Evolutionary conservation across 2,329 filamentous ascomycete genomes (phyloP), one percentile per base, ranked within the genome.

Genomic region (Teratosphaeria epicoccoides): DNA sequence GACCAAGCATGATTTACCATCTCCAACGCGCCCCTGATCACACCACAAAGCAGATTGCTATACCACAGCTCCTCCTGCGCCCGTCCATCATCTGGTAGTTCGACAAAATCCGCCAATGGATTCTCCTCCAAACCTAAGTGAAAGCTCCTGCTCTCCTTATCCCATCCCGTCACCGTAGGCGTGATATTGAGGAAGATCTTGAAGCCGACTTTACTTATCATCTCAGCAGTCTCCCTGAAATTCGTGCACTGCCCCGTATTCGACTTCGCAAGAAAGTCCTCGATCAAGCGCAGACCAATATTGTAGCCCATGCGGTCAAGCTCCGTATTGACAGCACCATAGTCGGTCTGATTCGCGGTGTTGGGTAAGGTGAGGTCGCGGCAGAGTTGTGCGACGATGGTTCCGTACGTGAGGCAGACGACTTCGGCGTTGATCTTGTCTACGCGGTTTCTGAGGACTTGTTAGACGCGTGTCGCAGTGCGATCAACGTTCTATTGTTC

Each of bases 281-380:
- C 93, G 61, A 98, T 96, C 59, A 98, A 73, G 33, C 93, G 87
- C 65, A 97, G 77, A 24, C 93, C 93, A 58, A 98, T 98, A 65
- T 97, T 97, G 74, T 97, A 96, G 51, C 93, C 93, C 93, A 98
- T 98, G 73, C 91, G 94, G 68, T 98, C 93, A 44, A 98, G 79
- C 70, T 98, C 93, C 70, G 91, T 89, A 74, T 98, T 98, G 67
- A 98, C 91, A 69, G 97, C 89, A 49, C 81, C 76, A 68, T 98
- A 98, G 72, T 97, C 88, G 63, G 82, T 84, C 62, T 96, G 89
- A n/a, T 51, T 52, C 20, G 60, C 53, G 46, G 62, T 65, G 47
- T 60, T 58, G 29, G 64, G 59, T 23, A 65, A 54, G 20, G 56
- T 59, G 68, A 91, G 95, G 74, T 98, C 93, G 70, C 91, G 91